These are phyloP conservation scores for Sergeia podlipaevii DNA, from an alignment of 208 protist species.

Conservation along the genomic window DNA sequence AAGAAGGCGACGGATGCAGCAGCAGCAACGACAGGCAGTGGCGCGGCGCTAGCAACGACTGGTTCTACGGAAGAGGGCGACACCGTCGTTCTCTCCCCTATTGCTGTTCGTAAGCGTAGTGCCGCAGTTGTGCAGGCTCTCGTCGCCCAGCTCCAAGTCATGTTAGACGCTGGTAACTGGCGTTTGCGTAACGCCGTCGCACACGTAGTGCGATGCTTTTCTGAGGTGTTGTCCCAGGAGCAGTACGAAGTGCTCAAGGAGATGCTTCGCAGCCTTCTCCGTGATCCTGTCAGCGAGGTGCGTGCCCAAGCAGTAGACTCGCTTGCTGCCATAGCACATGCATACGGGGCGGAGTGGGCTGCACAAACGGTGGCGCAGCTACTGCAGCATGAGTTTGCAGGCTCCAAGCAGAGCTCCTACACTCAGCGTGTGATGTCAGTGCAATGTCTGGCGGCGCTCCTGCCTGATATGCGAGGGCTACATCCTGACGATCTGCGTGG, in stretches of 20 bases:
- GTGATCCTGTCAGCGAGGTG: constrained; percentile 69
- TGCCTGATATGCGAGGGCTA: constrained; percentile 47
- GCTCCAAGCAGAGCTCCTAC: constrained; percentile 20
- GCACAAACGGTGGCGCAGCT: constrained; percentile 50
- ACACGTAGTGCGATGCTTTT: constrained; percentile 42
- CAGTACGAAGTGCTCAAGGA: constrained; percentile 42
- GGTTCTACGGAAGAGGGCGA: background rate
- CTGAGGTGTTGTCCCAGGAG: constrained; percentile 26
- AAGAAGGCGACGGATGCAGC: background rate
- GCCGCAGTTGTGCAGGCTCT: constrained; percentile 23
- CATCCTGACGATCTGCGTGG: constrained; percentile 35
- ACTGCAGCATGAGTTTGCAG: constrained; percentile 42
- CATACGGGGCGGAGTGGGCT: constrained; percentile 62
- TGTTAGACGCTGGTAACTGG: constrained; percentile 71
- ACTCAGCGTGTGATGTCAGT: constrained; percentile 55
- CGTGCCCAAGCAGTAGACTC: constrained; percentile 43
- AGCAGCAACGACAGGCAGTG: background rate
- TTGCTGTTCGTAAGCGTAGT: constrained; percentile 14
- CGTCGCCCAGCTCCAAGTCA: constrained; percentile 29
- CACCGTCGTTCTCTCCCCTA: background rate
- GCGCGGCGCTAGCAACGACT: background rate
- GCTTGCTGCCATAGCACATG: constrained; percentile 30
- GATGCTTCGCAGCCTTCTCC: constrained; percentile 44
- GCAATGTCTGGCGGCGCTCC: constrained; percentile 45
- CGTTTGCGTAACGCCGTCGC: constrained; percentile 59